Evolutionary conservation across 2,329 filamentous ascomycete species (phyloP).

Genomic region (Paecilomyces sp.): DNA sequence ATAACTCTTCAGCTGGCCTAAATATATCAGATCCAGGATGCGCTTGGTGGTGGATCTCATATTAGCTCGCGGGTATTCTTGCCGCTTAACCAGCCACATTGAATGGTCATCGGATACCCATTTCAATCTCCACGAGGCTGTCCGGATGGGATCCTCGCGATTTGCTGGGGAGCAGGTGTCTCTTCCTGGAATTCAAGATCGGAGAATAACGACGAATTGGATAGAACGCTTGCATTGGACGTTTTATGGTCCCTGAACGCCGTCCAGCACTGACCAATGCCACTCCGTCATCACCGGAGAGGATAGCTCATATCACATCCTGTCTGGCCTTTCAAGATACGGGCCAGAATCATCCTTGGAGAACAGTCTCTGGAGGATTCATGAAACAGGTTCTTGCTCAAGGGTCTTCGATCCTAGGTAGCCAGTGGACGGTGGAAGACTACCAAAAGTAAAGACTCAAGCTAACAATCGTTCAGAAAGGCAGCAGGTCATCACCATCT

Average conservation of each 20-base stretch:
- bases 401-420: neutral
- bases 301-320: neutral
- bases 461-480: neutral
- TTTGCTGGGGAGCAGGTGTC: neutral
- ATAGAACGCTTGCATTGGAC: neutral
- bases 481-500: neutral
- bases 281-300: neutral
- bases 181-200: neutral
- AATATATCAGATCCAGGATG: neutral
- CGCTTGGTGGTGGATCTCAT: neutral
- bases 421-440: neutral
- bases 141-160: neutral
- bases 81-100: neutral
- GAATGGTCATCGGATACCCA: neutral
- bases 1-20: neutral
- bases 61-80: neutral
- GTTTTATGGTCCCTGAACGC: neutral
- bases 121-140: neutral
- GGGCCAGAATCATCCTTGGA: neutral
- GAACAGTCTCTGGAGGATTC: neutral
- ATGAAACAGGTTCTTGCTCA: neutral
- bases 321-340: neutral
- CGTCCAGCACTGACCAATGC: neutral
- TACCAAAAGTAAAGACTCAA: neutral
- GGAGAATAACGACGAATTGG: neutral